A percentile compares a stretch with the other conserved stretches of the same genome.
These are phyloP conservation scores for Anthracocystis setariae DNA, from an alignment of 1,284 basidiomycete species.

Conservation along the genomic window DNA sequence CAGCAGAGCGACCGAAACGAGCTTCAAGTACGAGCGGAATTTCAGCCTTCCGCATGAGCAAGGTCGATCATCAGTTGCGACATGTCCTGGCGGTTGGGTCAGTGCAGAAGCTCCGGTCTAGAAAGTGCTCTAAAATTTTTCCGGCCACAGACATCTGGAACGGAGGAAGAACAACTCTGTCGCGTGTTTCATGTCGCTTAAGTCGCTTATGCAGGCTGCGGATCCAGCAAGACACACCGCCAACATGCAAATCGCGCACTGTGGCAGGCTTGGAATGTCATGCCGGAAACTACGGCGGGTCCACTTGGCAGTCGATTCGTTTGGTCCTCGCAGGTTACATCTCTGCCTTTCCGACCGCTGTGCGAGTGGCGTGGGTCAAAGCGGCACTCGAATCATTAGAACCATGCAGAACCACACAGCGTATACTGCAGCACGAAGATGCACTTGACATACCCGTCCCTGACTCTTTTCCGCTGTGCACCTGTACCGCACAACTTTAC, in stretches of 20 bases:
- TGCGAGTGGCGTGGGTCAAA: too few species aligned
- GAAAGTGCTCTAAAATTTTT: too few species aligned
- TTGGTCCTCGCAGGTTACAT: slow-evolving; percentile 3
- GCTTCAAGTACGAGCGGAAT: neutral
- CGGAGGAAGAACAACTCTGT: slow-evolving; percentile 6
- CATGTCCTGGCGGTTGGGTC: too few species aligned
- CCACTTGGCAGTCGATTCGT: neutral
- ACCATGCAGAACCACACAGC: neutral
- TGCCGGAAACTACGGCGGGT: too few species aligned
- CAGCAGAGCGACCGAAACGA: neutral
- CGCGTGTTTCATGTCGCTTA: neutral
- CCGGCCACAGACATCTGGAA: too few species aligned
- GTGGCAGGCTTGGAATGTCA: neutral
- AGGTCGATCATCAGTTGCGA: too few species aligned
- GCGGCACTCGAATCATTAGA: too few species aligned
- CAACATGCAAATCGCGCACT: neutral
- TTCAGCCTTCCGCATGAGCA: too few species aligned
- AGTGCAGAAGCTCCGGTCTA: neutral
- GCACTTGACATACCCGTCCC: slow-evolving; percentile 18
- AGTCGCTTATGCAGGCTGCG: slow-evolving; percentile 5
- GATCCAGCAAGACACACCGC: slow-evolving; percentile 13
- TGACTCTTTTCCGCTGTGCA: neutral
- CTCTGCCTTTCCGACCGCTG: too few species aligned
- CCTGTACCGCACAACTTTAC: too few species aligned
- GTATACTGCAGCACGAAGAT: slow-evolving; percentile 9